Percentiles rank a stretch among this genome's conserved stretches.
These are phyloP conservation scores for Pichia phayaonensis DNA, from an alignment of 805 yeast species.

Conservation along the genomic window DNA sequence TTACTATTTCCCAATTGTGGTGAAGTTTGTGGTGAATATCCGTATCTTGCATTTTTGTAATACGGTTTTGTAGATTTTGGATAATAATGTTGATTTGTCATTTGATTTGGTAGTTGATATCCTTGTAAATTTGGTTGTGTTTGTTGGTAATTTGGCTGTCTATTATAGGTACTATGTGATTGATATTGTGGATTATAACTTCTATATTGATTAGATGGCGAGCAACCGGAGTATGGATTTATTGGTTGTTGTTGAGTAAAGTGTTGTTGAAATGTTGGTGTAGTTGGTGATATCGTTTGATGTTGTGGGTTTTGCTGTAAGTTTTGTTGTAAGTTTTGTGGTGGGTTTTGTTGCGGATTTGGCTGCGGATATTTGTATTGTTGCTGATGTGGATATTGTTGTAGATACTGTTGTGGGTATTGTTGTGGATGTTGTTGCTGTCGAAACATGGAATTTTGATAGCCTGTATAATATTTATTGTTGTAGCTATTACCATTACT, in stretches of 20 bases:
- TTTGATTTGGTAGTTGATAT: not conserved
- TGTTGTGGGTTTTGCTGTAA: not conserved
- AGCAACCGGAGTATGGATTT: not conserved
- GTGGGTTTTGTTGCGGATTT: not conserved
- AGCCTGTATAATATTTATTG: not conserved
- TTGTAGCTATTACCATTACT: too few species aligned
- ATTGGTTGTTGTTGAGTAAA: not conserved
- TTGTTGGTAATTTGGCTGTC: not conserved
- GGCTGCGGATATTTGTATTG: not conserved
- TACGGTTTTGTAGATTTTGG: not conserved
- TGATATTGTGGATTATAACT: not conserved
- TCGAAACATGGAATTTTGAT: not conserved
- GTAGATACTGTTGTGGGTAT: not conserved
- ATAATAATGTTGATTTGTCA: not conserved
- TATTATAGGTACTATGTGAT: not conserved
- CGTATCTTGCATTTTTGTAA: not conserved
- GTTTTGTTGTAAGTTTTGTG: too few species aligned
- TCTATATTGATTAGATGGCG: not conserved
- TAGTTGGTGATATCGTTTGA: not conserved
- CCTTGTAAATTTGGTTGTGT: not conserved
- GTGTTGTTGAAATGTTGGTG: not conserved
- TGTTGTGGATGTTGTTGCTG: not conserved
- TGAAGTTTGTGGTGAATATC: slow-evolving; percentile 1
- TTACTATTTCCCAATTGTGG: not conserved
- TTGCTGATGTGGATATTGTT: not conserved